Conservation (phyloP, 306 rosid genomes). For the Malus fusca region DNA sequence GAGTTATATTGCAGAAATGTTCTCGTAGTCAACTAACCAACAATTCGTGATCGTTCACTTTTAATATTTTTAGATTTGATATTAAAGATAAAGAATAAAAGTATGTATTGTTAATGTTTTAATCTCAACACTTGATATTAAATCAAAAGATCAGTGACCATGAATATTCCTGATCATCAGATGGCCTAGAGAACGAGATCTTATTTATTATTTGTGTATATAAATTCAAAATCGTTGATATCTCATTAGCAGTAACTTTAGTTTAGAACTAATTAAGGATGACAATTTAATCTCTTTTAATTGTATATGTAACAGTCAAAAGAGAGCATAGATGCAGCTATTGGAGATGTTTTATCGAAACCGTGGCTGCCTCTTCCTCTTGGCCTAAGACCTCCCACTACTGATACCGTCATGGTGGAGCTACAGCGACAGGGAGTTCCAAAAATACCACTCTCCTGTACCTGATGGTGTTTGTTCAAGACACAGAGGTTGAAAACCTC, state of each 20-base stretch:
- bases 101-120: no score
- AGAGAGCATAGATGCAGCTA: conserved; percentile 82
- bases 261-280: background rate
- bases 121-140: no score
- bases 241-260: background rate
- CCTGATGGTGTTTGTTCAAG: conserved; percentile 8
- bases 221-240: no score
- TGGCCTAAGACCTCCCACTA: conserved; percentile 73
- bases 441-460: conserved; percentile 56
- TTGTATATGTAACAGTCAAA: conserved; percentile 46
- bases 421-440: conserved; percentile 81
- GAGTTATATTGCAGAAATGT: background rate
- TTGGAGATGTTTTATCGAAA: conserved; percentile 73
- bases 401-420: conserved; percentile 63
- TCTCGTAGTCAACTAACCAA: background rate
- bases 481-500: background rate
- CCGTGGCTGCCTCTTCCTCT: conserved; percentile 94
- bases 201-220: no score
- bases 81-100: no score
- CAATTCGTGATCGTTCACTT: no score
- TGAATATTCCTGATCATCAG: no score
- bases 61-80: no score
- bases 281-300: background rate
- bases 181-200: no score
- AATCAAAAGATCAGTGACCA: no score